Evolutionary conservation across 495 filamentous ascomycete species (phyloP).

Genomic region (Cercophora newfieldiana): DNA sequence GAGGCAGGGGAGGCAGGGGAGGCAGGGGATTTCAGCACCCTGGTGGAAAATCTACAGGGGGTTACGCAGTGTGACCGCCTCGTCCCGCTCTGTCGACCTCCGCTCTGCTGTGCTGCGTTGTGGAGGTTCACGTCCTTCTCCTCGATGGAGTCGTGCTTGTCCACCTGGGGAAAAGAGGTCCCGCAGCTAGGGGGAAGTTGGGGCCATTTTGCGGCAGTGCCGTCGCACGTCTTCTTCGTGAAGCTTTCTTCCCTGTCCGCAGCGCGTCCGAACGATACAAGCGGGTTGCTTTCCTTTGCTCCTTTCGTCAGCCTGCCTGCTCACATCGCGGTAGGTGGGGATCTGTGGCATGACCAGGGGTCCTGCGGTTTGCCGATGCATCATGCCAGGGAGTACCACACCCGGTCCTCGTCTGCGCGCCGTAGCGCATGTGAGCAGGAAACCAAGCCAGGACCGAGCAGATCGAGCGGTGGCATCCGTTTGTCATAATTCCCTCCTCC

Average conservation of each 20-base stretch:
- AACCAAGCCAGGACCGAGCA: not conserved
- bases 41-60: constrained; percentile 22
- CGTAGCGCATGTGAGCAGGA: constrained; percentile 11
- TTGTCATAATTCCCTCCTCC: constrained; percentile 7
- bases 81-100: constrained; percentile 1
- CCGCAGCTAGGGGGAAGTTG: not conserved
- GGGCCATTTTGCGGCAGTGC: not conserved
- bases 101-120: constrained; percentile 2
- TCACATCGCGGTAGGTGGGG: constrained; percentile 26
- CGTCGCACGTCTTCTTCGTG: not conserved
- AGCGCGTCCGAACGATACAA: not conserved
- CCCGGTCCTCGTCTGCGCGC: constrained; percentile 14
- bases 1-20: not conserved
- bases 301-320: constrained; percentile 3
- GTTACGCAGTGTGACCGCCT: constrained; percentile 9
- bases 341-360: constrained; percentile 19
- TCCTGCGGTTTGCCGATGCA: constrained; percentile 25
- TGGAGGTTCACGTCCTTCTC: not conserved
- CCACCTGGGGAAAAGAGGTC: not conserved
- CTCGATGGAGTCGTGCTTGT: not conserved
- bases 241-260: not conserved
- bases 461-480: constrained; percentile 3
- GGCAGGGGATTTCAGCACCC: constrained; percentile 17
- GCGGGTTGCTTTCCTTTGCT: not conserved
- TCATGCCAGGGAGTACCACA: not conserved